phyloP scores from a whole-genome alignment of 441 rosid species.

The Pelargonium fulgidum region DNA sequence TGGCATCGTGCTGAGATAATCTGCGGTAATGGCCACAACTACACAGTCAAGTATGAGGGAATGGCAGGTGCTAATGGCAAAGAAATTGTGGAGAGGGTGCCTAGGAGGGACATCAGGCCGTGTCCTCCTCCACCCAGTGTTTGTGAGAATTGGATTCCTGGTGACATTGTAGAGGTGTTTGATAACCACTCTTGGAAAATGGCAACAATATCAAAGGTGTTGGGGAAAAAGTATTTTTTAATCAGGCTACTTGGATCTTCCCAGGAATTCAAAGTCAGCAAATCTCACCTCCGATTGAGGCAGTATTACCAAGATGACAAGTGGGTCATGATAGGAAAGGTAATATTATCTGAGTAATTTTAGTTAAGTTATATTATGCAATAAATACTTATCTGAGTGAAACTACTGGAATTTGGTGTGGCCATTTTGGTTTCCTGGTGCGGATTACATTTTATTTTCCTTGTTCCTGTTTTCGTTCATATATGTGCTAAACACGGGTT shows the following conservation, averaged over 20 bases:
- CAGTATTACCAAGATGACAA: constrained; percentile 62
- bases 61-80: constrained; percentile 19
- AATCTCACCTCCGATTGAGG: constrained; percentile 46
- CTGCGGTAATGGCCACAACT: constrained; percentile 53
- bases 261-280: constrained; percentile 42
- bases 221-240: constrained; percentile 35
- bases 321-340: constrained; percentile 70
- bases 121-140: constrained; percentile 40
- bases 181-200: constrained; percentile 62
- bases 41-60: constrained; percentile 47
- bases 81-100: constrained; percentile 35
- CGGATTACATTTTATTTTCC: not conserved
- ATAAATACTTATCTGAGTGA: not conserved
- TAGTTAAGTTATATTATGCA: not conserved
- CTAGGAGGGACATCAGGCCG: constrained; percentile 61
- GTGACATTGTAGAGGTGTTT: constrained; percentile 76
- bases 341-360: constrained; percentile 24
- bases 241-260: constrained; percentile 63
- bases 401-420: not conserved
- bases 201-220: constrained; percentile 50
- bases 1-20: constrained; percentile 78
- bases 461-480: not conserved
- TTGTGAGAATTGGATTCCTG: constrained; percentile 46
- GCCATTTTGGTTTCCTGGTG: not conserved
- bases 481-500: constrained; percentile 3